Conservation (phyloP, 179 eudicot species). For the Patellifolia procumbens region DNA sequence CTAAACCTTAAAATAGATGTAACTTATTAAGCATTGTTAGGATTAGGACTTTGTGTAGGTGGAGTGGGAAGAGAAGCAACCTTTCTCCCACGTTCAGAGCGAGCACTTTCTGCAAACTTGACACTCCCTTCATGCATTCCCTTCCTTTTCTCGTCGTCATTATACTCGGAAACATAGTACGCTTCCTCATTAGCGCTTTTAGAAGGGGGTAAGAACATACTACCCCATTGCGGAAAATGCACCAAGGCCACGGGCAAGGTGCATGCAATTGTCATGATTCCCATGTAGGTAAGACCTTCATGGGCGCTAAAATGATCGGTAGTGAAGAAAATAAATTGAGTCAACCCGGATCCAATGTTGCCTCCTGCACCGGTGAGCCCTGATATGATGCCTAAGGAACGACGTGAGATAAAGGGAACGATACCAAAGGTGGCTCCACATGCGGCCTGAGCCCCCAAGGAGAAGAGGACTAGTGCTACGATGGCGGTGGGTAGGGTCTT, state of each 20-base stretch:
- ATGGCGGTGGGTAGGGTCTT: constrained; percentile 35
- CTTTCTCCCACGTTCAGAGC: constrained; percentile 22
- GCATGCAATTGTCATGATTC: constrained; percentile 25
- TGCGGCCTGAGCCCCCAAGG: constrained; percentile 35
- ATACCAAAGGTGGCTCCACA: constrained; percentile 37
- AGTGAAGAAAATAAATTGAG: constrained; percentile 29
- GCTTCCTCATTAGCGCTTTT: constrained; percentile 28
- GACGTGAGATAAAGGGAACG: constrained; percentile 43
- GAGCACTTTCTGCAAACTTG: constrained; percentile 37
- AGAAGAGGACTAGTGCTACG: constrained; percentile 24
- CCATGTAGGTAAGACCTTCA: constrained; percentile 33
- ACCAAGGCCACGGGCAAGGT: constrained; percentile 30
- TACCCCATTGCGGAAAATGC: constrained; percentile 41
- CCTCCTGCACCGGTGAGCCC: constrained; percentile 38
- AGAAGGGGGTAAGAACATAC: constrained; percentile 30
- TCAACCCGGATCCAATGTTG: constrained; percentile 33
- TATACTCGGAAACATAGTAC: constrained; percentile 37
- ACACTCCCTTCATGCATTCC: constrained; percentile 41
- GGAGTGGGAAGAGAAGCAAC: constrained; percentile 25
- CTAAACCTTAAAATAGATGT: neutral
- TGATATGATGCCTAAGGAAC: constrained; percentile 27
- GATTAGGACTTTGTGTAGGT: constrained; percentile 19
- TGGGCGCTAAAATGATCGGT: constrained; percentile 15
- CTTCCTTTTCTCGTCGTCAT: constrained; percentile 32
- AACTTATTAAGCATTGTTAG: constrained; percentile 9